These are phyloP conservation scores for Fusarium sp. DNA, from an alignment of 2,329 filamentous ascomycete genomes.

Conservation along the genomic window DNA sequence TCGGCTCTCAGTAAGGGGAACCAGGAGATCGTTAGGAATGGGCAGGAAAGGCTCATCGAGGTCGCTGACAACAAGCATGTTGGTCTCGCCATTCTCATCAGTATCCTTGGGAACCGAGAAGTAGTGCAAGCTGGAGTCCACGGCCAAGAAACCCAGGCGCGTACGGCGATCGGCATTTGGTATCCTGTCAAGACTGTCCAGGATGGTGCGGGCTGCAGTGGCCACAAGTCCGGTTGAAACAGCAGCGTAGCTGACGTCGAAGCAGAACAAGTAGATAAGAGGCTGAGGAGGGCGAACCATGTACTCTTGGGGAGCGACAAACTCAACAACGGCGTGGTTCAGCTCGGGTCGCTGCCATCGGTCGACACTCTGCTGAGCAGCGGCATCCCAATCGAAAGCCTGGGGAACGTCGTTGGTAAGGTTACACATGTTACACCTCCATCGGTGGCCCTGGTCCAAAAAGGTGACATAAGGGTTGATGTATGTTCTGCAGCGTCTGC, in stretches of 20 bases:
- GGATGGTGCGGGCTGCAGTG: constrained; percentile 90
- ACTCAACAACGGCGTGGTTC: constrained; percentile 97
- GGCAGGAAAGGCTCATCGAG: constrained; percentile 96
- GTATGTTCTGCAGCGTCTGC: constrained; percentile 93
- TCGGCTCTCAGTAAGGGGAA: constrained; percentile 88
- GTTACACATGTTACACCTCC: constrained; percentile 99
- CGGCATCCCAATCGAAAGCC: constrained; percentile 97
- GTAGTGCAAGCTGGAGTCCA: constrained; percentile 95
- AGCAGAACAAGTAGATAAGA: constrained; percentile 92
- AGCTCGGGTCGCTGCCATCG: constrained; percentile 92
- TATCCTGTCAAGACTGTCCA: constrained; percentile 95
- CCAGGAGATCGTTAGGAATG: constrained; percentile 89
- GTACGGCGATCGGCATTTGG: constrained; percentile 97
- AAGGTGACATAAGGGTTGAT: constrained; percentile 98
- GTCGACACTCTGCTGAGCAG: constrained; percentile 89
- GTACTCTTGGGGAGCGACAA: constrained; percentile 97
- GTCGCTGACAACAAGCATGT: constrained; percentile 94
- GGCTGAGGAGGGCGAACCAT: constrained; percentile 98
- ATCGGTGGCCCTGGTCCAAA: constrained; percentile 94
- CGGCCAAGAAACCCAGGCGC: constrained; percentile 91
- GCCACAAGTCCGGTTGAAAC: constrained; percentile 92
- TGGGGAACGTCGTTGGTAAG: constrained; percentile 99
- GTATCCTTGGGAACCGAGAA: constrained; percentile 93
- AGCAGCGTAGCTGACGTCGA: constrained; percentile 92
- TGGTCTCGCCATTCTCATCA: constrained; percentile 84